These are phyloP conservation scores for Lachnellula willkommii DNA, from an alignment of 2,329 filamentous ascomycete species.

Conservation along the genomic window DNA sequence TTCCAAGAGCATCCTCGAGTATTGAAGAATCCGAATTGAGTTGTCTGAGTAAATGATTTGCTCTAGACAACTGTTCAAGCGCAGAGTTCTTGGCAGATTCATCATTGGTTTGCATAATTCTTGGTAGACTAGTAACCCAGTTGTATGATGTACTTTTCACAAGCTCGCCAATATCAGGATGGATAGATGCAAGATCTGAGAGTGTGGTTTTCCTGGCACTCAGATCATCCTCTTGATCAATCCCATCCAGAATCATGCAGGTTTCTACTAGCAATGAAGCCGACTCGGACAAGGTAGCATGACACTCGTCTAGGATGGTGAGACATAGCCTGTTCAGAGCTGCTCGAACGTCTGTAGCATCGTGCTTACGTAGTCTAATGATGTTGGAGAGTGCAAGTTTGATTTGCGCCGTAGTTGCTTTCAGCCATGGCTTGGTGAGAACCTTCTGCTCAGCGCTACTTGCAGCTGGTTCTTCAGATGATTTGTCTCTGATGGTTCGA, in stretches of 20 bases:
- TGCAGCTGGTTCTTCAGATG: constrained; percentile 24
- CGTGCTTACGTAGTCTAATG: constrained; percentile 67
- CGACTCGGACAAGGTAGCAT: constrained; percentile 64
- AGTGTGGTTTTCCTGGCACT: constrained; percentile 44
- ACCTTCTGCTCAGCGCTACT: constrained; percentile 34
- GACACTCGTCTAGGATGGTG: constrained; percentile 71
- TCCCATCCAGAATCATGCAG: constrained; percentile 61
- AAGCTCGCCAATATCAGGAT: constrained; percentile 55
- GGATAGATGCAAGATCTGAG: constrained; percentile 56
- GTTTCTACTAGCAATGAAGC: constrained; percentile 73
- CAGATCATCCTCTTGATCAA: constrained; percentile 39
- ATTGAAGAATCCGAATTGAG: constrained; percentile 60
- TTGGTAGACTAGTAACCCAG: constrained; percentile 76
- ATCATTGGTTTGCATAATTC: constrained; percentile 78
- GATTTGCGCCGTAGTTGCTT: constrained; percentile 73
- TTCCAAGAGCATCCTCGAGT: constrained; percentile 61
- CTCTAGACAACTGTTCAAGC: constrained; percentile 70
- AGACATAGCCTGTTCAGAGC: constrained; percentile 69
- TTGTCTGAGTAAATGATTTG: constrained; percentile 59
- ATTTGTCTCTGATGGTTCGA: constrained; percentile 32
- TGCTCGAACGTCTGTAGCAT: constrained; percentile 61
- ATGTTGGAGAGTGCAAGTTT: constrained; percentile 76
- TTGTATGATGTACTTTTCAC: constrained; percentile 69
- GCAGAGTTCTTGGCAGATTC: constrained; percentile 69
- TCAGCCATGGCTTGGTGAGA: constrained; percentile 59